Evolutionary conservation across 306 rosid species (phyloP).

Genomic region (Senna siamea): DNA sequence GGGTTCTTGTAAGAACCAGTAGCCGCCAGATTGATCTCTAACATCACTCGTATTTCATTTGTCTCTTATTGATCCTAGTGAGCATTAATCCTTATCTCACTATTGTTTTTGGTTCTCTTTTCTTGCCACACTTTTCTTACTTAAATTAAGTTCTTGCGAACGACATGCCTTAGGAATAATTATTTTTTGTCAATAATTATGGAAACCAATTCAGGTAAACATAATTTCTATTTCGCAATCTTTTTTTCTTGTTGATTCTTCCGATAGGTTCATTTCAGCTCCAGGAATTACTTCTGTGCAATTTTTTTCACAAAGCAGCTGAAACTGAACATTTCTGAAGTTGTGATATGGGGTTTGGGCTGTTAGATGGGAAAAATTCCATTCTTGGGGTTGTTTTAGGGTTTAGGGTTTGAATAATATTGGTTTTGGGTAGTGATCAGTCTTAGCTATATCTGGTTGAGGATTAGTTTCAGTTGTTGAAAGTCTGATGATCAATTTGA

Average conservation of each 20-base stretch:
- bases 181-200: constrained; percentile 28
- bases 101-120: background rate
- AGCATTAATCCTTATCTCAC: constrained; percentile 19
- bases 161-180: constrained; percentile 1
- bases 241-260: constrained; percentile 38
- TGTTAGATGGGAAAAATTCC: constrained; percentile 27
- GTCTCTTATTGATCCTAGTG: constrained; percentile 31
- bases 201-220: constrained; percentile 21
- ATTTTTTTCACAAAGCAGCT: constrained; percentile 41
- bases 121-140: background rate
- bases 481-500: constrained; percentile 33
- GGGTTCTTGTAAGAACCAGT: constrained; percentile 78
- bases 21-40: constrained; percentile 77
- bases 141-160: background rate
- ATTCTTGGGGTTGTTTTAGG: constrained; percentile 36
- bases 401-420: constrained; percentile 41
- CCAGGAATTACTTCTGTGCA: constrained; percentile 28
- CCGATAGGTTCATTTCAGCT: constrained; percentile 28
- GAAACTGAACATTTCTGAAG: constrained; percentile 35
- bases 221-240: background rate
- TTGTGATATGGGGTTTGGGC: constrained; percentile 46
- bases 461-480: constrained; percentile 30
- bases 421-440: constrained; percentile 34
- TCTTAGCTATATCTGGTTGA: constrained; percentile 21
- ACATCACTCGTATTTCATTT: constrained; percentile 20